Base-by-base conservation (phyloP, 2,329 filamentous ascomycete genomes). In the Colletotrichum chrysophilum region DNA sequence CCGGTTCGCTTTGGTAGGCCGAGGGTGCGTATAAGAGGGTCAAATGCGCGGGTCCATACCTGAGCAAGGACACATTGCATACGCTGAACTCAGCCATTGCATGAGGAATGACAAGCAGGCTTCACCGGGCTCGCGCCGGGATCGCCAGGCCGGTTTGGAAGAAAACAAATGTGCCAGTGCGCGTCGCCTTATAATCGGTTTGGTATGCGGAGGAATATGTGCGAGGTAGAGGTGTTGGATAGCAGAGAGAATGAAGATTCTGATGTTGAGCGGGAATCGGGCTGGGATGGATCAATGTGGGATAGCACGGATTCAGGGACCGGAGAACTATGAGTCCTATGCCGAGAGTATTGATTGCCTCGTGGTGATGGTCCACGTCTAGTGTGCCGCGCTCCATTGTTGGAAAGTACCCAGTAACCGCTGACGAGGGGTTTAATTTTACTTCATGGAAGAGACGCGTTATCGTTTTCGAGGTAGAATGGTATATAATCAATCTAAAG, bases 211-310 rank as follows among this genome's bases (percentile, higher is more conserved):
- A 21, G n/a, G 10, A 21, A 52, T 52, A 52, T 3, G 10, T 13
- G 4, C 1, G n/a, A 7, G 43, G n/a, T 21, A 13, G n/a, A 13
- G 43, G 4, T 0, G 10, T 0, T 7, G 43, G 1, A 21, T 0
- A 13, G n/a, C n/a, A 12, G 10, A n/a, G n/a, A 3, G 2, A 2
- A 18, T 12, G 43, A 18, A 1, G n/a, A 52, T 21, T 1, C 5
- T 52, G n/a, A 6, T 7, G 18, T 7, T 4, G 5, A 13, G n/a
- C 5, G 4, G n/a, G 10, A 28, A 28, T 28, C 26, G 26, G 26
- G 26, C 5, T 28, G 26, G 26, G 26, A 28, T 28, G 26, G 5
- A 28, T 28, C 5, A 28, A 7, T 28, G 26, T 28, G 26, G 26
- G 26, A 28, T 6, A 28, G 5, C 5, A 28, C 26, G 26, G 26